Evolutionary conservation across 176 grass and related monocot species (phyloP).

Genomic region (Musa itinerans): DNA sequence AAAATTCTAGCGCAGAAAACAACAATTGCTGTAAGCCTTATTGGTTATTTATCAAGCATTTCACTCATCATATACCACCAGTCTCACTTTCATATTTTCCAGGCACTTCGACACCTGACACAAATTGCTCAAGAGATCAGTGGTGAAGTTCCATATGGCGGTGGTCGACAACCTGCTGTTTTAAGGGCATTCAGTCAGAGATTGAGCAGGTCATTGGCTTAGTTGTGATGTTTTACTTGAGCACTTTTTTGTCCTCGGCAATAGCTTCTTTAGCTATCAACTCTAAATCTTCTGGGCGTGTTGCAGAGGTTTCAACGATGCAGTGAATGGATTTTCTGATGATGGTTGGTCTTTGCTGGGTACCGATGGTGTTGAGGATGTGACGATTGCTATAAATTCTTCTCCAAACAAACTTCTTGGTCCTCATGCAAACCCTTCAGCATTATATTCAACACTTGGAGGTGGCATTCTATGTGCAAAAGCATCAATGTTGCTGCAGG

Average conservation of each 20-base stretch:
- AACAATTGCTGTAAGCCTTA: constrained; percentile 65
- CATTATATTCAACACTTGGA: constrained; percentile 48
- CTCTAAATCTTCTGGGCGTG: not conserved
- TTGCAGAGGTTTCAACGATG: constrained; percentile 95
- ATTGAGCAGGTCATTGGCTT: constrained; percentile 66
- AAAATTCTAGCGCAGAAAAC: constrained; percentile 89
- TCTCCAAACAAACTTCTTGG: constrained; percentile 69
- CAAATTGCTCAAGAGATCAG: constrained; percentile 79
- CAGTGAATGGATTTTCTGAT: constrained; percentile 83
- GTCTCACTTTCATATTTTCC: not conserved
- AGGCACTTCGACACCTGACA: constrained; percentile 82
- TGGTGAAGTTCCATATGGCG: constrained; percentile 72
- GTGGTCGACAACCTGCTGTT: constrained; percentile 76
- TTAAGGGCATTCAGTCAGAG: constrained; percentile 78
- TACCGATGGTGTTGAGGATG: constrained; percentile 75
- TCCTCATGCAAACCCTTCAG: constrained; percentile 39
- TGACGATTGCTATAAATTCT: constrained; percentile 71
- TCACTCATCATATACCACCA: not conserved
- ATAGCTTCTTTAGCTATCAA: not conserved
- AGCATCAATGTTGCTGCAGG: constrained; percentile 96
- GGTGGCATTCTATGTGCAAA: constrained; percentile 89
- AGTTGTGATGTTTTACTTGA: not conserved
- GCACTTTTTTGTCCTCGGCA: not conserved
- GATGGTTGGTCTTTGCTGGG: constrained; percentile 84
- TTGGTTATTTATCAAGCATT: not conserved